Base-by-base conservation (phyloP, 2,329 filamentous ascomycete species). In the Huntiella bhutanensis region DNA sequence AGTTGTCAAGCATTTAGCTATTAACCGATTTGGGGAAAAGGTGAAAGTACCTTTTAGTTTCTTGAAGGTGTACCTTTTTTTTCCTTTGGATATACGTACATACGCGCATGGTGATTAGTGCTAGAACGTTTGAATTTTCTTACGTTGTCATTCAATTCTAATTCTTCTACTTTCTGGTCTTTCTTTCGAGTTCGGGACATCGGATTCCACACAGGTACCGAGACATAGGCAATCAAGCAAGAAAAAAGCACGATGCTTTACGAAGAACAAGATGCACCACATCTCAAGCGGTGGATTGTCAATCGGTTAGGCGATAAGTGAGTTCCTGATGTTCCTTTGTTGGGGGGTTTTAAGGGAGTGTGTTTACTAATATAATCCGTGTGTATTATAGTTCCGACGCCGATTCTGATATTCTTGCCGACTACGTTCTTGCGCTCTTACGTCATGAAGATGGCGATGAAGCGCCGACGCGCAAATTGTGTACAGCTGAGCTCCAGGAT, bases 401-500 rank as follows among this genome's bases (percentile, higher is more conserved):
- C 43, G 83, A 91, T 58, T 73, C 78, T 32, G 82, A 86, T 55
- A 81, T 88, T 4, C 75, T 91, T 3, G 82, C 82, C 41, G 83
- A 91, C 55, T 91, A 87, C 58, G 79, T 88, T n/a, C 68, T 87
- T 51, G 82, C 81, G 5, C 70, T 91, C 15, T 64, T 88, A 40
- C 73, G 74, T 52, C 52, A 52, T 46, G 77, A 81, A 51, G 80
- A 85, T 52, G 79, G 78, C 51, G 68, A 75, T 43, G 64, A 70
- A 36, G 67, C 69, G n/a, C 67, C 72, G 15, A 76, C 86, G 46
- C 72, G 75, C 55, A 65, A 70, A 54, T 71, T 80, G 44, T 85
- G 80, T 59, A 69, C 82, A 56, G 68, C 73, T 45, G 79, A 85
- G 58, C 75, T 88, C 36, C 71, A 73, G 2, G 82, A 87, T 57